Conservation (phyloP, 2,329 filamentous ascomycete species). For the Lizonia empirigonia region DNA sequence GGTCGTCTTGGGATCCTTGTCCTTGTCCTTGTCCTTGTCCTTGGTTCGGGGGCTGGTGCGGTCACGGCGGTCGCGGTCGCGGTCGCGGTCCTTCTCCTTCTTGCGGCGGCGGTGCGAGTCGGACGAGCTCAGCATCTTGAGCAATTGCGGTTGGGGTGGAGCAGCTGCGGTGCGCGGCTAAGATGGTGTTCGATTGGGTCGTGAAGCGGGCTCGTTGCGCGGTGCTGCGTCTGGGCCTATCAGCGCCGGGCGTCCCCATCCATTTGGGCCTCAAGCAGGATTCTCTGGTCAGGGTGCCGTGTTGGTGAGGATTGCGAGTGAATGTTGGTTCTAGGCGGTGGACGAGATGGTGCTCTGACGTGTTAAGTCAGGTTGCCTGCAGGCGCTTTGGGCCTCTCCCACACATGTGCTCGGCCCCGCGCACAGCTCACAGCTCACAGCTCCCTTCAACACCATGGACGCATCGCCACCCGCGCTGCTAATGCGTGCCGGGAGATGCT, state of each 20-base stretch:
- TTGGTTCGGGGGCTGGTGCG: slow-evolving; percentile 17
- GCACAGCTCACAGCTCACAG: too few species aligned
- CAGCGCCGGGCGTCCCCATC: slow-evolving; percentile 33
- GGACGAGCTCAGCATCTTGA: slow-evolving; percentile 41
- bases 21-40: slow-evolving; percentile 36
- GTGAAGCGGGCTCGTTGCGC: slow-evolving; percentile 27
- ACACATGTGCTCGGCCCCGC: neutral
- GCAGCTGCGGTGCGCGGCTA: slow-evolving; percentile 37
- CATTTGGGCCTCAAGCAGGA: slow-evolving; percentile 30
- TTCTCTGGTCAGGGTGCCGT: slow-evolving; percentile 3
- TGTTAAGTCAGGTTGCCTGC: slow-evolving; percentile 9
- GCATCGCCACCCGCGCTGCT: neutral
- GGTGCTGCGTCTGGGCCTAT: slow-evolving; percentile 46
- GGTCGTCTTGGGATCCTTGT: slow-evolving; percentile 34
- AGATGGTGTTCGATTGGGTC: slow-evolving; percentile 37
- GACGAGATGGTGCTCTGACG: slow-evolving; percentile 25
- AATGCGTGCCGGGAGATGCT: neutral
- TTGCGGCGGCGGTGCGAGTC: slow-evolving; percentile 47
- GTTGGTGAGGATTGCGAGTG: slow-evolving; percentile 13
- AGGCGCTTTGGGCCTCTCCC: neutral
- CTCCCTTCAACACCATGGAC: slow-evolving; percentile 8
- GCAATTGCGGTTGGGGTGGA: slow-evolving; percentile 22
- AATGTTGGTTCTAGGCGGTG: slow-evolving; percentile 3
- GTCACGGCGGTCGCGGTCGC: neutral
- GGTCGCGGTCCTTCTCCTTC: slow-evolving; percentile 32